Evolutionary conservation across 306 rosid genomes (phyloP).

Genomic region (Lablab purpureus): DNA sequence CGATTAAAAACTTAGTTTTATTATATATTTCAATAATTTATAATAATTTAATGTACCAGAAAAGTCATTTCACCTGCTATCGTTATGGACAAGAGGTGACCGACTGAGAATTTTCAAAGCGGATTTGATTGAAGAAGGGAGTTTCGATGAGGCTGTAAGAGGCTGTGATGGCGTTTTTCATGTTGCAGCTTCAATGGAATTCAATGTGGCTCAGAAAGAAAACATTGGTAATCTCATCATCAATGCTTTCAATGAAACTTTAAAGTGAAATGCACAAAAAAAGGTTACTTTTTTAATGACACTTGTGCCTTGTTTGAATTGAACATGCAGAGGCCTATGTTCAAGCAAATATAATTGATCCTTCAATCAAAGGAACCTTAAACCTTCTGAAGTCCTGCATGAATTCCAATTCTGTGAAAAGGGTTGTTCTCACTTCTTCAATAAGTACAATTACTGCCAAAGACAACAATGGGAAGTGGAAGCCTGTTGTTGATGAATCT

Average conservation of each 20-base stretch:
- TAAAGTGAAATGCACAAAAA: neutral
- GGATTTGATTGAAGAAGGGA: conserved; percentile 71
- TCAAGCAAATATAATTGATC: conserved; percentile 62
- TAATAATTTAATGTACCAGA: conserved; percentile 51
- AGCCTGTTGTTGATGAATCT: conserved; percentile 69
- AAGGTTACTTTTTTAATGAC: neutral
- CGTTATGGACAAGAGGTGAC: conserved; percentile 60
- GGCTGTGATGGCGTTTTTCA: conserved; percentile 80
- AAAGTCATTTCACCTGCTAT: conserved; percentile 62
- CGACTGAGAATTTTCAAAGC: conserved; percentile 68
- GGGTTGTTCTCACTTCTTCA: conserved; percentile 86
- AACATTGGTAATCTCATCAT: conserved; percentile 58
- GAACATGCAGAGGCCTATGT: conserved; percentile 62
- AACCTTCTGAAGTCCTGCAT: conserved; percentile 72
- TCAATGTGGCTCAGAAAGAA: conserved; percentile 51
- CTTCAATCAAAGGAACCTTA: conserved; percentile 69
- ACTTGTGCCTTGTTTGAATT: conserved; percentile 15
- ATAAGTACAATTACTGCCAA: conserved; percentile 77
- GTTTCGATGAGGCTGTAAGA: conserved; percentile 76
- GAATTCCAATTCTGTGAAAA: conserved; percentile 74
- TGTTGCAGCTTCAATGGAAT: conserved; percentile 80
- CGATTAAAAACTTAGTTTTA: too few relatives aligned
- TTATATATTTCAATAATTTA: too few relatives aligned
- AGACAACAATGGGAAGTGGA: conserved; percentile 64
- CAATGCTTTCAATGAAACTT: neutral